phyloP scores from a whole-genome alignment of 2,329 filamentous ascomycete species.

The Trichoderma afroharzianum region DNA sequence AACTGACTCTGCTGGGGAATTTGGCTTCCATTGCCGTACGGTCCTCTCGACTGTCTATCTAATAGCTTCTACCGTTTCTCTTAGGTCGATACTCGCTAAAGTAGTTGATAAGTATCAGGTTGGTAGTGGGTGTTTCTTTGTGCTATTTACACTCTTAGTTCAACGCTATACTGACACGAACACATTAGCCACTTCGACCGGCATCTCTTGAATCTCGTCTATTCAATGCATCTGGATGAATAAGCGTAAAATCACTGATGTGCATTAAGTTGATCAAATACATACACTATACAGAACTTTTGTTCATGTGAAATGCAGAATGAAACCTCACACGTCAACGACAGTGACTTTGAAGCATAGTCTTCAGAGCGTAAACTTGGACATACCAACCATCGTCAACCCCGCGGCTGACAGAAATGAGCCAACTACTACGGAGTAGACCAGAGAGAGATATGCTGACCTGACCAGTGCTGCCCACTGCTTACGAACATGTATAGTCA shows the following conservation, averaged over 20 bases:
- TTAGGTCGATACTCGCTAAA: background rate
- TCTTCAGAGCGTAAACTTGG: background rate
- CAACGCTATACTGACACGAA: background rate
- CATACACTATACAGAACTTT: background rate
- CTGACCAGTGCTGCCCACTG: background rate
- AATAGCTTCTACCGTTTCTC: background rate
- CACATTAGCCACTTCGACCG: background rate
- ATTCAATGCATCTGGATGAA: background rate
- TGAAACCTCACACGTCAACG: background rate
- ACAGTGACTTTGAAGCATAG: background rate
- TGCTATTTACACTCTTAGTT: background rate
- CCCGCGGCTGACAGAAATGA: background rate
- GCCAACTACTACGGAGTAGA: background rate
- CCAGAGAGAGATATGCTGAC: background rate
- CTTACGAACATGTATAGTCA: background rate
- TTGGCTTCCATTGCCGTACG: background rate
- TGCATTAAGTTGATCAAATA: background rate
- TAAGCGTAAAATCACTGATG: background rate
- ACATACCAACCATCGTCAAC: background rate
- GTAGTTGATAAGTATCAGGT: background rate
- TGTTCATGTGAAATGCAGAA: background rate
- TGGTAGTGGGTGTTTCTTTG: background rate
- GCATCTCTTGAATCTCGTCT: background rate
- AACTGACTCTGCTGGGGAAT: background rate
- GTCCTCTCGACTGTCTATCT: background rate